Evolutionary conservation across 768 basidiomycete species (phyloP).

Genomic region (Lepiota venenata): DNA sequence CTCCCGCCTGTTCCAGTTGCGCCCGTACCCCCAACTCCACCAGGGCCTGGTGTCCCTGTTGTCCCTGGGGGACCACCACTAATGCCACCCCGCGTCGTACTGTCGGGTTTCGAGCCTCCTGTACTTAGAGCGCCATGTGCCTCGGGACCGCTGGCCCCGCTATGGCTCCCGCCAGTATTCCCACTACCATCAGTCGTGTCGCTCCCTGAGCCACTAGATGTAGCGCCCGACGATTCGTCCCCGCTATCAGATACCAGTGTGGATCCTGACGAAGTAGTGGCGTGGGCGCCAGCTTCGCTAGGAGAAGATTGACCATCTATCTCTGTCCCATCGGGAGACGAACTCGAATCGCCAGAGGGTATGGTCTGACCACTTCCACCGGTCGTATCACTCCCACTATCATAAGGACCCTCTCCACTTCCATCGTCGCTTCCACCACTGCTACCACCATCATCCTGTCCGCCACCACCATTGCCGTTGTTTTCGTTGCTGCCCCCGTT

Average conservation of each 20-base stretch:
- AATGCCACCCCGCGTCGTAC: conserved; percentile 2
- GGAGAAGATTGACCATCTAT: conserved; percentile 3
- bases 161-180: conserved; percentile 2
- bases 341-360: neutral
- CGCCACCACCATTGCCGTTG: conserved; percentile 11
- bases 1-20: conserved; percentile 7
- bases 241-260: too few species aligned
- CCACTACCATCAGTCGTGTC: neutral
- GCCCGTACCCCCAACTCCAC: conserved; percentile 4
- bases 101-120: neutral
- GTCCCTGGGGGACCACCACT: conserved; percentile 1
- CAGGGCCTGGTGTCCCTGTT: conserved; percentile 3
- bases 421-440: conserved; percentile 12
- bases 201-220: neutral
- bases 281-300: too few species aligned
- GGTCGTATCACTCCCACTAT: conserved; percentile 6
- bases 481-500: conserved; percentile 8
- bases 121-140: too few species aligned
- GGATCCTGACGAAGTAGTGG: too few species aligned
- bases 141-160: neutral
- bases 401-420: conserved; percentile 14
- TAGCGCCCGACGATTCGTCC: conserved; percentile 3
- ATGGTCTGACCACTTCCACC: neutral
- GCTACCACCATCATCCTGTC: conserved; percentile 11
- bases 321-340: neutral